A percentile compares a stretch with the other conserved stretches of the same genome.
Evolutionary conservation across 805 yeast species (phyloP).

Genomic region (Wickerhamiella dianesei): DNA sequence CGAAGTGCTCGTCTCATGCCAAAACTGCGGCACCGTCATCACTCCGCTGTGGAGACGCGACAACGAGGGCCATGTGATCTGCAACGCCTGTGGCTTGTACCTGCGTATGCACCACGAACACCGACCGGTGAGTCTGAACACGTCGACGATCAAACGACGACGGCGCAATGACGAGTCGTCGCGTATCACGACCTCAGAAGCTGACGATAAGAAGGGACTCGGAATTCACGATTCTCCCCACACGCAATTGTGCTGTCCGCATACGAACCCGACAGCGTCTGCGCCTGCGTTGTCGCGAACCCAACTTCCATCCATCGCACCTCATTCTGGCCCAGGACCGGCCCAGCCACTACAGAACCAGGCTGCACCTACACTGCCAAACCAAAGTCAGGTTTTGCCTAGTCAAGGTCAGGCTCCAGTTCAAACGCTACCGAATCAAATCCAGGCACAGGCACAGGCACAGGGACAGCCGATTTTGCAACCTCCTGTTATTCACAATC

Average conservation of each 20-base stretch:
- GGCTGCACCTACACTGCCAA: too few relatives aligned
- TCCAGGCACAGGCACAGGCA: too few relatives aligned
- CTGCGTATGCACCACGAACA: constrained; percentile 62
- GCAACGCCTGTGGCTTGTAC: constrained; percentile 78
- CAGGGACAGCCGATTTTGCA: too few relatives aligned
- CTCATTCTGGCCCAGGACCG: too few relatives aligned
- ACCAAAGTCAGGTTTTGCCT: too few relatives aligned
- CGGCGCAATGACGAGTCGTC: constrained; percentile 30
- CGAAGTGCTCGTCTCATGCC: constrained; percentile 47
- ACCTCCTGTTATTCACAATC: too few relatives aligned
- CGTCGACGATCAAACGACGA: constrained; percentile 60
- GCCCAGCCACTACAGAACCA: too few relatives aligned
- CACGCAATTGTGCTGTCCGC: background rate
- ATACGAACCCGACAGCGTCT: background rate
- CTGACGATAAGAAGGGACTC: background rate
- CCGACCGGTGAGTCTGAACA: constrained; percentile 60
- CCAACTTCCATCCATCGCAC: too few relatives aligned
- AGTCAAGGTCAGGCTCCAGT: too few relatives aligned
- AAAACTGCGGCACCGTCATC: constrained; percentile 70
- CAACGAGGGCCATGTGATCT: constrained; percentile 66
- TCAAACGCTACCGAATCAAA: too few relatives aligned
- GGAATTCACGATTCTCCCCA: background rate
- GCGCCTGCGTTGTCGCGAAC: background rate
- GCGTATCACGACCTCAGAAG: background rate
- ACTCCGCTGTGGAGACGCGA: constrained; percentile 84